These are phyloP conservation scores for Chrysoporthe deuterocubensis DNA, from an alignment of 2,329 filamentous ascomycete species.

Conservation along the genomic window DNA sequence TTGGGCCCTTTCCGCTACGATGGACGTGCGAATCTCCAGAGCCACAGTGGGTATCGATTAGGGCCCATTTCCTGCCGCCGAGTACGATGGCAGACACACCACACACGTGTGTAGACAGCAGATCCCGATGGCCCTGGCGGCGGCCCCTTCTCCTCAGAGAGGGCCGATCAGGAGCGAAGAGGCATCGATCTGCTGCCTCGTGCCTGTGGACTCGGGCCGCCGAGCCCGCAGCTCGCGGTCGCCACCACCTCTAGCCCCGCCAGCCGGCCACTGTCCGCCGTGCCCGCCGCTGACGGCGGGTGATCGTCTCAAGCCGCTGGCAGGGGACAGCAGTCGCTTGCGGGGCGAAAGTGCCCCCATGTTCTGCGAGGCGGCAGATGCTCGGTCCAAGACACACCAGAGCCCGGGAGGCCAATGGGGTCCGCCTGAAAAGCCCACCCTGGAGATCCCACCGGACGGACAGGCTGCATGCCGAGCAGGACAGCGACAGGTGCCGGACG, in stretches of 20 bases:
- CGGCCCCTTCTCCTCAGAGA: background rate
- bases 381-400: background rate
- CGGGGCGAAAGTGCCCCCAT: background rate
- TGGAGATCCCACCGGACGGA: background rate
- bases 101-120: too few relatives aligned
- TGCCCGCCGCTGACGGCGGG: background rate
- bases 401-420: background rate
- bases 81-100: too few relatives aligned
- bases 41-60: background rate
- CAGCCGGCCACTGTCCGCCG: conserved; percentile 1
- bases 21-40: background rate
- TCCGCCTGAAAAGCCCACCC: background rate
- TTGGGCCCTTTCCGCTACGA: background rate
- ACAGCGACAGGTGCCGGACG: background rate
- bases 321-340: background rate
- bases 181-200: background rate
- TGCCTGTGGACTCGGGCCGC: background rate
- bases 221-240: background rate
- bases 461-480: too few relatives aligned
- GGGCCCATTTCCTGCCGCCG: too few relatives aligned
- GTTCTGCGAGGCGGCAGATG: background rate
- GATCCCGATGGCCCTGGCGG: background rate
- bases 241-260: background rate
- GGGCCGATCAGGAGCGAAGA: background rate
- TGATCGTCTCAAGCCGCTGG: too few relatives aligned